Conservation (phyloP, 2,329 filamentous ascomycete species). For the Pseudogymnoascus sp. region DNA sequence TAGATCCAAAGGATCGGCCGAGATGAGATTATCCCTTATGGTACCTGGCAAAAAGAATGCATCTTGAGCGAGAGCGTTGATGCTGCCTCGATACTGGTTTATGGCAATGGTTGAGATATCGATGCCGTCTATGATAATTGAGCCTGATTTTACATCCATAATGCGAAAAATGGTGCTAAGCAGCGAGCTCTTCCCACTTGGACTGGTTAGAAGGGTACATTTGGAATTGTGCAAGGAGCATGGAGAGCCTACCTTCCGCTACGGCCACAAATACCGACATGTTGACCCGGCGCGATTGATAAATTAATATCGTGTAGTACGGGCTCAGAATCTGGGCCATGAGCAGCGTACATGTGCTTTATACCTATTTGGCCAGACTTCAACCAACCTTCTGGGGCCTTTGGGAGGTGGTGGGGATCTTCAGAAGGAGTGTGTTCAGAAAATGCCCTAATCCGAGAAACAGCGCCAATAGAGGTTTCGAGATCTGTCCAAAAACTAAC, state of each 20-base stretch:
- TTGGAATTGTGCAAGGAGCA: not conserved
- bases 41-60: conserved; percentile 34
- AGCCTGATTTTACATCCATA: conserved; percentile 35
- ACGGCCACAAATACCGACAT: conserved; percentile 45
- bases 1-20: not conserved
- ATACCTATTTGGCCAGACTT: conserved; percentile 11
- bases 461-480: conserved; percentile 51
- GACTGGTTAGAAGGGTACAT: conserved; percentile 10
- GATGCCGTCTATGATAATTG: conserved; percentile 36
- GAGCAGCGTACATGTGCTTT: conserved; percentile 12
- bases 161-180: conserved; percentile 42
- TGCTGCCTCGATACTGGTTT: conserved; percentile 32
- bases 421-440: conserved; percentile 36
- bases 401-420: conserved; percentile 16
- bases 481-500: conserved; percentile 46
- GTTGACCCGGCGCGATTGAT: conserved; percentile 32
- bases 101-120: conserved; percentile 34
- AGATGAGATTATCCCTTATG: conserved; percentile 20
- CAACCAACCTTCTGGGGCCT: conserved; percentile 8
- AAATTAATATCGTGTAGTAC: conserved; percentile 18
- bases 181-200: conserved; percentile 37
- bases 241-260: conserved; percentile 32
- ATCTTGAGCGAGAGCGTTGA: conserved; percentile 39
- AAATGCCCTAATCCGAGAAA: conserved; percentile 49
- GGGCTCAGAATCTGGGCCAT: conserved; percentile 11